A percentile compares a stretch with the other conserved stretches of the same genome.
phyloP scores from a whole-genome alignment of 73 alveolate genomes.

The Paramecium sonneborni region DNA sequence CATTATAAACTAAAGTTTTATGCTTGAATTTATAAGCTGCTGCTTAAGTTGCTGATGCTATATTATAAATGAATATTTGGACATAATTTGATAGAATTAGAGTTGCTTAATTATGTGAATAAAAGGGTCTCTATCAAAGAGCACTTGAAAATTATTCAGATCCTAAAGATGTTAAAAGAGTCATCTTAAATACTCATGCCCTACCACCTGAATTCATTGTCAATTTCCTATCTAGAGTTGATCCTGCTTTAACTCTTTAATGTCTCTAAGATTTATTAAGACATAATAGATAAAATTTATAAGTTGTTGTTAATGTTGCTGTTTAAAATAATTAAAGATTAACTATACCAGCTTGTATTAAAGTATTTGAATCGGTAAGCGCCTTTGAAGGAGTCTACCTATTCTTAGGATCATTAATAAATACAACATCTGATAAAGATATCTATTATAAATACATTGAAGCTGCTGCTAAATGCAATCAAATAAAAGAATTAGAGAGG shows the following conservation, averaged over 20 bases:
- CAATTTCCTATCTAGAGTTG: slow-evolving; percentile 86
- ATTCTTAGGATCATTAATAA: slow-evolving; percentile 92
- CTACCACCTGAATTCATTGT: slow-evolving; percentile 90
- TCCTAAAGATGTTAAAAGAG: slow-evolving; percentile 94
- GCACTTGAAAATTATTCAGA: slow-evolving; percentile 96
- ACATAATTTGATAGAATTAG: slow-evolving; percentile 94
- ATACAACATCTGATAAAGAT: slow-evolving; percentile 96
- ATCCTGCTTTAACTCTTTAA: slow-evolving; percentile 89
- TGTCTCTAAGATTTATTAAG: slow-evolving; percentile 92
- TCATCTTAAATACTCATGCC: slow-evolving; percentile 93
- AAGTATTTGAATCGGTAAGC: slow-evolving; percentile 92
- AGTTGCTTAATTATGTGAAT: slow-evolving; percentile 96
- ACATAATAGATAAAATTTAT: slow-evolving; percentile 92
- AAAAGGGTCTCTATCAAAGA: slow-evolving; percentile 94
- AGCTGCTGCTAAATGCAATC: slow-evolving; percentile 98
- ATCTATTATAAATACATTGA: slow-evolving; percentile 98
- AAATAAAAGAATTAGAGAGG: slow-evolving; percentile 98
- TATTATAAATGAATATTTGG: slow-evolving; percentile 90
- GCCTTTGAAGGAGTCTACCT: slow-evolving; percentile 93
- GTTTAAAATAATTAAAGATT: slow-evolving; percentile 90
- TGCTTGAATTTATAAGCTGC: slow-evolving; percentile 93
- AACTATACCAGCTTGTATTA: slow-evolving; percentile 87
- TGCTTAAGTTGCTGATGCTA: slow-evolving; percentile 96
- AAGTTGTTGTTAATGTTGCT: slow-evolving; percentile 95
- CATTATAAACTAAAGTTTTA: slow-evolving; percentile 94